Percentiles rank a stretch among this genome's conserved stretches.
These are phyloP conservation scores for Inonotus hispidus DNA, from an alignment of 1,284 basidiomycete genomes.

Conservation along the genomic window DNA sequence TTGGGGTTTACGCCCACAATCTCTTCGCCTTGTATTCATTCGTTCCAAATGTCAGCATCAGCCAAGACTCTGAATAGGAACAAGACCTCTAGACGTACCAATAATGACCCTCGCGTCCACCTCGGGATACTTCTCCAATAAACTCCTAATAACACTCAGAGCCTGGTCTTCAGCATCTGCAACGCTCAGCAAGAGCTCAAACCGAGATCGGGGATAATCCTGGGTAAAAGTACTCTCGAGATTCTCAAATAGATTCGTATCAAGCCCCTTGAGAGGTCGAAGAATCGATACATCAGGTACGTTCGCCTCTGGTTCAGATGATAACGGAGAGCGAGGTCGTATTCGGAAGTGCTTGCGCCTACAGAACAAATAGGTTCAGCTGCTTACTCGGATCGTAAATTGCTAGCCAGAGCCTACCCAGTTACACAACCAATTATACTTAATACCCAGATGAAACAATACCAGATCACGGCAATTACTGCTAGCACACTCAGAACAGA, in stretches of 20 bases:
- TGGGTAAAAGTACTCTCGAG: constrained; percentile 87
- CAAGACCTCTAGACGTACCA: constrained; percentile 45
- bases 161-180: constrained; percentile 82
- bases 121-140: constrained; percentile 71
- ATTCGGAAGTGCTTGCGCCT: constrained; percentile 61
- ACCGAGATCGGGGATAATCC: constrained; percentile 84
- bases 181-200: constrained; percentile 84
- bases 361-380: constrained; percentile 10
- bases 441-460: constrained; percentile 65
- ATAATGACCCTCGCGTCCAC: constrained; percentile 70
- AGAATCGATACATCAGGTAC: constrained; percentile 88
- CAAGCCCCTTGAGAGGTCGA: constrained; percentile 87
- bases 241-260: constrained; percentile 91
- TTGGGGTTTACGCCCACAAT: constrained; percentile 92
- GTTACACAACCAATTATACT: constrained; percentile 71
- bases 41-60: background rate
- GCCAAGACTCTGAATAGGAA: background rate
- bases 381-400: background rate
- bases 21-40: constrained; percentile 50
- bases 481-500: constrained; percentile 29
- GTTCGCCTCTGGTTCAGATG: constrained; percentile 42
- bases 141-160: constrained; percentile 66
- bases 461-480: constrained; percentile 60
- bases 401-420: constrained; percentile 54
- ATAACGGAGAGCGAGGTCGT: constrained; percentile 59